Evolutionary conservation across 2,329 filamentous ascomycete genomes (phyloP), one percentile per base, ranked within the genome.

Genomic region (Paraphaeosphaeria sporulosa): DNA sequence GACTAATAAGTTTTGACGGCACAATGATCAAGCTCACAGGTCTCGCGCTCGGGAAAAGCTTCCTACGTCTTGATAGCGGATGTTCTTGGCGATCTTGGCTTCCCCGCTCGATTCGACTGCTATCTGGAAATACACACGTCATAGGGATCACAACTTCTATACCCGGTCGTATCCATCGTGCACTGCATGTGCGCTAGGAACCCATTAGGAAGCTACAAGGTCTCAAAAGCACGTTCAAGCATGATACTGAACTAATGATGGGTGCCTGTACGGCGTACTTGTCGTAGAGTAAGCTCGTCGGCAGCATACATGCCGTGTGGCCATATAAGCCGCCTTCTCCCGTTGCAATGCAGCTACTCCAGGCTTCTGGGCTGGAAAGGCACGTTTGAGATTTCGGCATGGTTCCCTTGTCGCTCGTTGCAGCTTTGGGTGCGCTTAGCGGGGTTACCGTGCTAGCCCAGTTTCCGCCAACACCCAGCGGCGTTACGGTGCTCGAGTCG

Each of bases 391-490:
- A 5, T 6, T 32, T n/a, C 17, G 9, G 5, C 7, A 51, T 52
- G 43, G 30, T 32, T 32, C 59, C 15, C 21, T 10, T 62, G 10
- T 54, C 63, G n/a, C 54, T 68, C 17, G 17, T 70, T 32, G 62
- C 56, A 50, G 61, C 62, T n/a, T 32, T 68, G 36, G 63, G 61
- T 17, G 56, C 62, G 17, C 48, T 72, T 54, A 56, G 56, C 52
- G 58, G 58, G 36, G 5, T 70, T 9, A 52, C 6, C 6, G 25
- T 55, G 15, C 23, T 56, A 15, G 74, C 76, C 40, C 79, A 81
- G 48, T 78, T 81, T 27, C 81, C 81, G 47, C 75, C 79, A 15
- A 68, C 65, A 38, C 74, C 75, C 5, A 73, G 76, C 48, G 78
- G 74, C 4, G 63, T 81, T 1, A 76, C 76, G 15, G 69, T 78